Conservation (phyloP, 2,329 filamentous ascomycete genomes). For the Septoria petroselini region DNA sequence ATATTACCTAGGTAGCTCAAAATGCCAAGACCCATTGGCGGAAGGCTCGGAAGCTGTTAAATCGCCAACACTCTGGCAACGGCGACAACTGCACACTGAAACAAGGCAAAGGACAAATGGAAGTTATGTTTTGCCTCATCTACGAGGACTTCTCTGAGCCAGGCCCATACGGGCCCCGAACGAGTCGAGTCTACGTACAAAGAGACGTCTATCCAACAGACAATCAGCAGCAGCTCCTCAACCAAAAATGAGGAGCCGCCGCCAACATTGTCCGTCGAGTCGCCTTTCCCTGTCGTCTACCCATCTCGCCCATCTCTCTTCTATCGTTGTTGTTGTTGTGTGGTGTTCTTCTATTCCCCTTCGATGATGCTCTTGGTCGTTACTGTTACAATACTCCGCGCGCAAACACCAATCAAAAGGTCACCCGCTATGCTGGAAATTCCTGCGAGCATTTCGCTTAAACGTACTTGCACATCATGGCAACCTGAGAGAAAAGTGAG, state of each 20-base stretch:
- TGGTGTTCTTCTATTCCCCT: too few species aligned
- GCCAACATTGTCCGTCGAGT: too few species aligned
- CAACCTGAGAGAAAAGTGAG: constrained; percentile 48
- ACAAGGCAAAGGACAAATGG: constrained; percentile 1
- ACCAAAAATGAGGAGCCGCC: background rate
- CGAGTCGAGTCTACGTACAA: constrained; percentile 6
- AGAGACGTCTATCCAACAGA: too few species aligned
- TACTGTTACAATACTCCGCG: constrained; percentile 28
- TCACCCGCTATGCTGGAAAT: constrained; percentile 24
- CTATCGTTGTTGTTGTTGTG: too few species aligned
- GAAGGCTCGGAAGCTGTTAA: too few species aligned
- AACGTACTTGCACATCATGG: constrained; percentile 76
- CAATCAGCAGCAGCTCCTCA: too few species aligned
- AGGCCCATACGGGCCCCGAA: too few species aligned
- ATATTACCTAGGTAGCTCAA: too few species aligned
- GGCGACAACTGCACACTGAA: background rate
- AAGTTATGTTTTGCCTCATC: constrained; percentile 3
- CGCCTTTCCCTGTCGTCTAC: too few species aligned
- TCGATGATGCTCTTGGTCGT: constrained; percentile 21
- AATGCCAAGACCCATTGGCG: too few species aligned
- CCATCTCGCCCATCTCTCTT: too few species aligned
- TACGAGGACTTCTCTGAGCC: background rate
- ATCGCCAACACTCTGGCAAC: too few species aligned
- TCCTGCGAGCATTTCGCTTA: constrained; percentile 34
- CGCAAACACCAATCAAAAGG: constrained; percentile 11